Evolutionary conservation across 306 rosid genomes (phyloP).

Genomic region (Citrullus colocynthis): DNA sequence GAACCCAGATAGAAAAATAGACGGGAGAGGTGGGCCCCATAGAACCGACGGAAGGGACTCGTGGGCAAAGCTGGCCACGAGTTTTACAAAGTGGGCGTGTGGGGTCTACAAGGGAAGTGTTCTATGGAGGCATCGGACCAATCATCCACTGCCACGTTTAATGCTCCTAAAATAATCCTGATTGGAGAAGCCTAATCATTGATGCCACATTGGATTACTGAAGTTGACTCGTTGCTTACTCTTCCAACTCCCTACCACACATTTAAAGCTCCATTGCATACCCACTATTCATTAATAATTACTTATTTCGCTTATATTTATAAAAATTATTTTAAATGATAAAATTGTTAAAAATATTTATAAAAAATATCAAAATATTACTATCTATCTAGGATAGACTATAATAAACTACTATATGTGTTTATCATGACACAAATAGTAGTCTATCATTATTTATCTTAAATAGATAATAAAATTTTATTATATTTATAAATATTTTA

Average conservation of each 20-base stretch:
- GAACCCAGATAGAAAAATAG: background rate
- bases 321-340: too few species aligned
- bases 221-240: background rate
- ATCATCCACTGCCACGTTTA: background rate
- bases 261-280: background rate
- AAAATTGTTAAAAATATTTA: too few species aligned
- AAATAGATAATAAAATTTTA: too few species aligned
- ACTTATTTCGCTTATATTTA: background rate
- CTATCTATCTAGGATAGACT: too few species aligned
- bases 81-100: slow-evolving; percentile 1
- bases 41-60: background rate
- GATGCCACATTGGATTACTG: background rate
- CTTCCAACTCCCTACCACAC: background rate
- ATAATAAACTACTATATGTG: too few species aligned
- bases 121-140: background rate
- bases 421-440: too few species aligned
- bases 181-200: background rate
- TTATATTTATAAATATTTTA: too few species aligned
- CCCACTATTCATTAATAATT: background rate
- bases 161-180: background rate
- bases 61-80: slow-evolving; percentile 11
- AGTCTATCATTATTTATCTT: too few species aligned
- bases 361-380: too few species aligned
- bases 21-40: background rate
- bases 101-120: background rate